These are phyloP conservation scores for Fusarium sp. DNA, from an alignment of 2,329 filamentous ascomycete genomes.

Conservation along the genomic window DNA sequence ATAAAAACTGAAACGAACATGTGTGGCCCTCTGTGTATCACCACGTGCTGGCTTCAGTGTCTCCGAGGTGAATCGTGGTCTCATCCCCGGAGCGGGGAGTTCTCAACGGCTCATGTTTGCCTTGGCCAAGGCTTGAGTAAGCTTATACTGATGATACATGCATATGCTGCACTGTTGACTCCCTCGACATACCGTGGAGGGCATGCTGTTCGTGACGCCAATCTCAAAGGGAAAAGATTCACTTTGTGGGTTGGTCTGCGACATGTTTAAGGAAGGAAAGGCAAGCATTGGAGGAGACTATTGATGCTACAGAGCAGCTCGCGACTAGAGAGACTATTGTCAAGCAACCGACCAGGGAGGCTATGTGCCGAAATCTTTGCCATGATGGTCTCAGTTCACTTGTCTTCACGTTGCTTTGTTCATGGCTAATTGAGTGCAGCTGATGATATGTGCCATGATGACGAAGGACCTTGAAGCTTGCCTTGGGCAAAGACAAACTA, in stretches of 20 bases:
- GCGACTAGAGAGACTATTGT: slow-evolving; percentile 24
- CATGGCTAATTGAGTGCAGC: slow-evolving; percentile 18
- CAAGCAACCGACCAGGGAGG: slow-evolving; percentile 46
- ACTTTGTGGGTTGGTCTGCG: slow-evolving; percentile 28
- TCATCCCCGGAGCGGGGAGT: slow-evolving; percentile 54
- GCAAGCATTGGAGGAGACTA: slow-evolving; percentile 41
- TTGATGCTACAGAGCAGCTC: slow-evolving; percentile 38
- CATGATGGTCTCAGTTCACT: not conserved
- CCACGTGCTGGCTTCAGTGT: slow-evolving; percentile 50
- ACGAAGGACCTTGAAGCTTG: slow-evolving; percentile 36
- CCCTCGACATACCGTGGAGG: slow-evolving; percentile 45
- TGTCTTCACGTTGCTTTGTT: not conserved
- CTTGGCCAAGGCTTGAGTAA: slow-evolving; percentile 51
- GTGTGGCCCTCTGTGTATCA: slow-evolving; percentile 52
- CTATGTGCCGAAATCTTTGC: slow-evolving; percentile 45
- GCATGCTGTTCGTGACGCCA: slow-evolving; percentile 44
- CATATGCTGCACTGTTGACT: slow-evolving; percentile 1
- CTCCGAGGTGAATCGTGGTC: slow-evolving; percentile 52
- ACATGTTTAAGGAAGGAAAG: slow-evolving; percentile 34
- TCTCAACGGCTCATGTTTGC: slow-evolving; percentile 52
- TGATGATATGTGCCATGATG: slow-evolving; percentile 45
- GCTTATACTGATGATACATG: slow-evolving; percentile 14
- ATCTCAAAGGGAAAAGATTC: slow-evolving; percentile 40
- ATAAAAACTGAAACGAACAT: slow-evolving; percentile 20
- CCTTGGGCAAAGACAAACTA: not conserved